phyloP scores from a whole-genome alignment of 192 early-diverging fungal species.

The Endogone sp. region DNA sequence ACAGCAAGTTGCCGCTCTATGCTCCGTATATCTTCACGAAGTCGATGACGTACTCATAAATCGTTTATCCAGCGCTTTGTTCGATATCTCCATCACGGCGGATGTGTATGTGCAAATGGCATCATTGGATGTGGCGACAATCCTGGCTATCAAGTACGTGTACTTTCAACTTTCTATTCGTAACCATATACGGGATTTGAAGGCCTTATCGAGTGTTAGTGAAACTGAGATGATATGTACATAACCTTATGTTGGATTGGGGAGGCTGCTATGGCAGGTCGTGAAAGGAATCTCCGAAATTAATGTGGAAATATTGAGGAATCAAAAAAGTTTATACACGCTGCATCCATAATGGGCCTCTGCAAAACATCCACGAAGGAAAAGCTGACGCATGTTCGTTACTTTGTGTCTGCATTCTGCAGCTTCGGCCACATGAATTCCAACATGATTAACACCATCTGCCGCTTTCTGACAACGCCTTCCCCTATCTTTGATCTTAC shows the following conservation, averaged over 20 bases:
- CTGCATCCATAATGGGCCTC: too few relatives aligned
- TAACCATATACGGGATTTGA: too few relatives aligned
- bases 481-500: conserved; percentile 49
- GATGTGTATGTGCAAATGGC: conserved; percentile 41
- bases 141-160: conserved; percentile 41
- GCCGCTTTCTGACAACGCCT: conserved; percentile 48
- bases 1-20: conserved; percentile 45
- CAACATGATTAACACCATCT: conserved; percentile 40
- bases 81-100: conserved; percentile 30
- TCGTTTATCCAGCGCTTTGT: conserved; percentile 43
- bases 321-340: too few relatives aligned
- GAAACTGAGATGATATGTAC: too few relatives aligned
- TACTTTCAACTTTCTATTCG: too few relatives aligned
- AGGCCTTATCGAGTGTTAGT: too few relatives aligned
- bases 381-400: neutral
- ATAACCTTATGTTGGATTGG: too few relatives aligned
- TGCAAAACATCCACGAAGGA: too few relatives aligned
- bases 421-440: conserved; percentile 26
- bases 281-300: too few relatives aligned
- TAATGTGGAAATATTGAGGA: too few relatives aligned
- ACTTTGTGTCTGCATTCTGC: neutral
- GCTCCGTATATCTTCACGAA: conserved; percentile 47
- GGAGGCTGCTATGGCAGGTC: too few relatives aligned
- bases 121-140: conserved; percentile 34
- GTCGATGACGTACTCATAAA: conserved; percentile 42